These are phyloP conservation scores for Przewalskia tangutica DNA, from an alignment of 257 asterid species.

Conservation along the genomic window DNA sequence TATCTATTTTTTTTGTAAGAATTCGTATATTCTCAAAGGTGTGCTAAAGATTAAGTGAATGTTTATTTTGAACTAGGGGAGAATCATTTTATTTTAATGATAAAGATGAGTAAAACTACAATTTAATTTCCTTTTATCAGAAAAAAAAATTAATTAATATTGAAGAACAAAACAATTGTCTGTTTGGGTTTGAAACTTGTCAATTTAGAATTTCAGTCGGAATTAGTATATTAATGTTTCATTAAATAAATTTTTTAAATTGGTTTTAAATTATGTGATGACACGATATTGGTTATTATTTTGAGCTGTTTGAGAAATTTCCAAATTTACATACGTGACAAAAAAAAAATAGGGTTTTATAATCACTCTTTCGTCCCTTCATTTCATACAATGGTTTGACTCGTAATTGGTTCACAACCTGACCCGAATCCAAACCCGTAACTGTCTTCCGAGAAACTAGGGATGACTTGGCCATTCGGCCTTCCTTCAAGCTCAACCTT, in stretches of 20 bases:
- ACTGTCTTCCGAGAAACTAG: too few relatives aligned
- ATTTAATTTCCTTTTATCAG: not conserved
- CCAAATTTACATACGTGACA: not conserved
- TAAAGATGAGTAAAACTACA: not conserved
- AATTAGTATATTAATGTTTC: not conserved
- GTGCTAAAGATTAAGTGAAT: too few relatives aligned
- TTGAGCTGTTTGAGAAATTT: not conserved
- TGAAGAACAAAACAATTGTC: not conserved
- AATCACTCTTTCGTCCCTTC: too few relatives aligned
- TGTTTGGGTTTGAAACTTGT: not conserved
- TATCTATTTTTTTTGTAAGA: too few relatives aligned
- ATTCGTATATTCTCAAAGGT: too few relatives aligned
- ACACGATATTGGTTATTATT: not conserved
- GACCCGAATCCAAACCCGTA: too few relatives aligned
- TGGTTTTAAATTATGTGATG: not conserved
- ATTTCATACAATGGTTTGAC: too few relatives aligned
- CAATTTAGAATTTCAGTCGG: not conserved
- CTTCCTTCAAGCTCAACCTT: too few relatives aligned
- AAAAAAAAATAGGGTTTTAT: not conserved
- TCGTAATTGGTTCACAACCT: too few relatives aligned
- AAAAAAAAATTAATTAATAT: not conserved
- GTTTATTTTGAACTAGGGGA: too few relatives aligned
- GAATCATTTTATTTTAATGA: not conserved
- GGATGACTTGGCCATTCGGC: too few relatives aligned
- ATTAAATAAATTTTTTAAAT: not conserved